Percentiles rank a stretch among this genome's conserved stretches.
These are phyloP conservation scores for Boletus speciosus DNA, from an alignment of 768 basidiomycete genomes.

Conservation along the genomic window DNA sequence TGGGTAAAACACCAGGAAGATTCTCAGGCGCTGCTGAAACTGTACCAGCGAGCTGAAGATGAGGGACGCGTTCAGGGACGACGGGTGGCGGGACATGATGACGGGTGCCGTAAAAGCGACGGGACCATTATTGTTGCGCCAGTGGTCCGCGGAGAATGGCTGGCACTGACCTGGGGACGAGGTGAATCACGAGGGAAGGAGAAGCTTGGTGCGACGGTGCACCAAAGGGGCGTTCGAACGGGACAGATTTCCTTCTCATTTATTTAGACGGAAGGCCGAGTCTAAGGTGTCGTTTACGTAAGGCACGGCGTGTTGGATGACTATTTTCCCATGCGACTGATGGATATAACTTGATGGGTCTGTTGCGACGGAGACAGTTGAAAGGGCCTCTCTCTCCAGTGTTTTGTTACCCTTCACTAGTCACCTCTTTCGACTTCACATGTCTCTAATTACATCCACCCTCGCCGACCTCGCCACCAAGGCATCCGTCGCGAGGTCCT, in stretches of 20 bases:
- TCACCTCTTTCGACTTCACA: slow-evolving; percentile 19
- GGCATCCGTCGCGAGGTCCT: slow-evolving; percentile 12
- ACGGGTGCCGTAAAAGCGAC: slow-evolving; percentile 13
- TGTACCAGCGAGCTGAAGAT: background rate
- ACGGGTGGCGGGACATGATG: slow-evolving; percentile 7
- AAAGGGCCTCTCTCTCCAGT: slow-evolving; percentile 1
- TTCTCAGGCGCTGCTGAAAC: slow-evolving; percentile 18
- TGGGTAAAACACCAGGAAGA: background rate
- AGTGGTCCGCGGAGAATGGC: slow-evolving; percentile 21
- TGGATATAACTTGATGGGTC: slow-evolving; percentile 28
- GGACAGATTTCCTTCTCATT: background rate
- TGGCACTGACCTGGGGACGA: background rate
- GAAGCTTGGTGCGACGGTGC: slow-evolving; percentile 5
- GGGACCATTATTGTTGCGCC: slow-evolving; percentile 9
- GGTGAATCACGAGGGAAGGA: background rate
- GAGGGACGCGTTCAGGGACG: slow-evolving; percentile 27
- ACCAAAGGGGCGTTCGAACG: slow-evolving; percentile 1
- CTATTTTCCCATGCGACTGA: slow-evolving; percentile 26
- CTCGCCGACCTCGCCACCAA: slow-evolving; percentile 27
- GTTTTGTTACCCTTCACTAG: slow-evolving; percentile 6
- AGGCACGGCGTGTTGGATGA: slow-evolving; percentile 7
- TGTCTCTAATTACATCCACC: slow-evolving; percentile 29
- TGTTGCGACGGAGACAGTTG: slow-evolving; percentile 24
- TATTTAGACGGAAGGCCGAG: slow-evolving; percentile 13
- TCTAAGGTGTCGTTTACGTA: slow-evolving; percentile 16